Evolutionary conservation across 305 asterid species (phyloP), one percentile per base, ranked within the genome.

Genomic region (Fraxinus albicans): DNA sequence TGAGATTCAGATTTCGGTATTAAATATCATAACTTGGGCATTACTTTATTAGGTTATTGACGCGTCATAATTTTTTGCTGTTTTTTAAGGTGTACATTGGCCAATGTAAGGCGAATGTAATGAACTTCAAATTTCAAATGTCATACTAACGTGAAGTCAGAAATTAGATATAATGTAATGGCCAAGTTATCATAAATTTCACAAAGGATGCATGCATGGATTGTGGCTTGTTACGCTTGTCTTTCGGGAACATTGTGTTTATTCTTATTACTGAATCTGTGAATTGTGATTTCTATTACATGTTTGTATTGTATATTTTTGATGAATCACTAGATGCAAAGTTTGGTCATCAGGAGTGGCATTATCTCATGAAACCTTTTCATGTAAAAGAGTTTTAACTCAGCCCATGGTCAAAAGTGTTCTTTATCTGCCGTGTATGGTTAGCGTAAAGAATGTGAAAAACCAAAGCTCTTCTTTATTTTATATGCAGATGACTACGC

Each of bases 401-500:
- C n/a, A n/a, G 60, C 8, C 19, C 21, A n/a, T 80, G 69, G 77
- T 35, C 1, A 27, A 31, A 27, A 27, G 19, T 29, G 9, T 29
- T 29, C 17, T 29, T 0, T 12, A 31, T 31, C 21, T 29, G 38
- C n/a, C 13, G 19, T 12, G 36, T 69, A 12, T 12, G 38, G 9
- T 27, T 4, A 69, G 38, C 6, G 29, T n/a, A 77, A 81, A 12
- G 21, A 74, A 9, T 4, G 23, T 73, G 29, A 8, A 80, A 44
- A 31, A 79, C 19, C 4, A 9, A 53, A 74, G 35, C 47, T 58
- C 15, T 63, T 50, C 3, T 86, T 31, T 36, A 47, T 85, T 81
- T 55, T 69, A 69, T 23, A 73, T 78, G 85, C 90, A 95, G 99
- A 95, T 95, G 98, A 83, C 92, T 70, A 94, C 93, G 76, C 94